phyloP scores from a whole-genome alignment of 768 basidiomycete species.

The Phallus indusiatus region DNA sequence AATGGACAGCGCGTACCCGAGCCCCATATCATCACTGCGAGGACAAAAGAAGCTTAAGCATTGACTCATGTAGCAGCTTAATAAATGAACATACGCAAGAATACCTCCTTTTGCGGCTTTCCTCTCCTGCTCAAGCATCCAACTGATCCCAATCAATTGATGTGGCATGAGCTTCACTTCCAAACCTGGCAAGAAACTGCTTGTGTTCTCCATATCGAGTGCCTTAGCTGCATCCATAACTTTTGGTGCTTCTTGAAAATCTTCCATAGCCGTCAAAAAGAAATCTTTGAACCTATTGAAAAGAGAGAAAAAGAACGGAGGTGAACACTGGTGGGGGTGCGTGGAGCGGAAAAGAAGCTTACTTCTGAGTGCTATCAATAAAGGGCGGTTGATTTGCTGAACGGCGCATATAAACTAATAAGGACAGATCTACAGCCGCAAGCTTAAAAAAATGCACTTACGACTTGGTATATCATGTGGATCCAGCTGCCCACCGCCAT shows the following conservation, averaged over 20 bases:
- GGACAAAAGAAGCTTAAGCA: neutral
- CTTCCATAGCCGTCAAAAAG: constrained; percentile 8
- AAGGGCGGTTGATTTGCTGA: neutral
- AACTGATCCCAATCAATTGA: constrained; percentile 69
- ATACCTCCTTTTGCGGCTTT: constrained; percentile 46
- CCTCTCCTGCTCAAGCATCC: constrained; percentile 64
- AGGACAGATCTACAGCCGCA: neutral
- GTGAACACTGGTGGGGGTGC: neutral
- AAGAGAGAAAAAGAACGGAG: neutral
- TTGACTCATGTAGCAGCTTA: neutral
- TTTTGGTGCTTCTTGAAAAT: constrained; percentile 21
- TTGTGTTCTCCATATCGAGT: constrained; percentile 29
- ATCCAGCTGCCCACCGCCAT: neutral
- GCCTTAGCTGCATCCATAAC: constrained; percentile 22
- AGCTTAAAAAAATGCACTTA: neutral
- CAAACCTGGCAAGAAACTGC: constrained; percentile 56
- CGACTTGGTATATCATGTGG: neutral
- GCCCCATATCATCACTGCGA: constrained; percentile 60
- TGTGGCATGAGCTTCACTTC: constrained; percentile 64
- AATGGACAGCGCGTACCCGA: constrained; percentile 25
- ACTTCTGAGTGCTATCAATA: constrained; percentile 2
- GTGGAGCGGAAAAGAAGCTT: neutral
- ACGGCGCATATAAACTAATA: neutral
- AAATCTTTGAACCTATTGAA: constrained; percentile 12
- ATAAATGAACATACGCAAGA: constrained; percentile 35